Conservation (phyloP, 2,329 filamentous ascomycete genomes). For the Albifimbria verrucaria region DNA sequence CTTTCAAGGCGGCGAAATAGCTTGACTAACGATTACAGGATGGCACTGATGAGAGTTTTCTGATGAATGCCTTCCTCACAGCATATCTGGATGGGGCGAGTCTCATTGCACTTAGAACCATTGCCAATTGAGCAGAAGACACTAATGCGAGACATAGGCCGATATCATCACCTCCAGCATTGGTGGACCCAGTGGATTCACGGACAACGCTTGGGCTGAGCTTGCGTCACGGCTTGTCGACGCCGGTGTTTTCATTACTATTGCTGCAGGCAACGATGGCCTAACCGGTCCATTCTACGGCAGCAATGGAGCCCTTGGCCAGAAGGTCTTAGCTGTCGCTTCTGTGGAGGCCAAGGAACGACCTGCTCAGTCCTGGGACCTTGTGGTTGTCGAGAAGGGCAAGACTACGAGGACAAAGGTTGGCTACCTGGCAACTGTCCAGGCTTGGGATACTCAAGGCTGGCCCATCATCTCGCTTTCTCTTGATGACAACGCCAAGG, state of each 20-base stretch:
- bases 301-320: slow-evolving; percentile 36
- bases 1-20: no score
- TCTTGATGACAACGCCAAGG: slow-evolving; percentile 12
- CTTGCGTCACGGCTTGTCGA: slow-evolving; percentile 31
- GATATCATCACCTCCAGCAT: slow-evolving; percentile 33
- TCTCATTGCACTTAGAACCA: no score
- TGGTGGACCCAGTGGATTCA: slow-evolving; percentile 24
- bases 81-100: slow-evolving; percentile 31
- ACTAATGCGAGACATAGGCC: no score
- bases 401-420: no score
- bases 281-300: slow-evolving; percentile 38
- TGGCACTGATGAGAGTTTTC: slow-evolving; percentile 3
- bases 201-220: slow-evolving; percentile 25
- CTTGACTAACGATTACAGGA: no score
- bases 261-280: slow-evolving; percentile 43
- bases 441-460: no score
- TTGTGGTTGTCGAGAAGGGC: slow-evolving; percentile 18
- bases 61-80: slow-evolving; percentile 31
- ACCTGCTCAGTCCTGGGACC: slow-evolving; percentile 18
- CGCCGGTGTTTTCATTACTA: slow-evolving; percentile 38
- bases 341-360: slow-evolving; percentile 30
- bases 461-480: slow-evolving; percentile 20
- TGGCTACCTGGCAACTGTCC: slow-evolving; percentile 8
- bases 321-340: slow-evolving; percentile 40
- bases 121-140: no score